These are phyloP conservation scores for Skeletonema costatum DNA, from an alignment of 108 stramenopile genomes.

Conservation along the genomic window DNA sequence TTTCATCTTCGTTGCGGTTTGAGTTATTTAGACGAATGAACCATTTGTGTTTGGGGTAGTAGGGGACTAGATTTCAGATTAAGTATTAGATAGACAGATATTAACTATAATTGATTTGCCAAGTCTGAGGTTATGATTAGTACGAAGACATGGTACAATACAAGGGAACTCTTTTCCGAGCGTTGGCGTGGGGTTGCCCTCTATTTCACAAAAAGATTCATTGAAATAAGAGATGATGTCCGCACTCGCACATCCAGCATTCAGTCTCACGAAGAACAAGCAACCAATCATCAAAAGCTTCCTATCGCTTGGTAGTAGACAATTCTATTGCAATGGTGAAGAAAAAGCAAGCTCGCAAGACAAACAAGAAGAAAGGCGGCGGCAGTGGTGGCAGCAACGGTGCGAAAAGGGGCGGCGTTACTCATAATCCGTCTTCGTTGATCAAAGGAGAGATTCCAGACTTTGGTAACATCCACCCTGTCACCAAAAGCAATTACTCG, in stretches of 20 bases:
- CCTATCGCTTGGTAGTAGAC: neutral
- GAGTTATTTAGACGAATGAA: neutral
- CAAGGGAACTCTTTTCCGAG: too few species aligned
- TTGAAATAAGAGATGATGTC: too few species aligned
- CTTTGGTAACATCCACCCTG: neutral
- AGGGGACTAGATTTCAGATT: too few species aligned
- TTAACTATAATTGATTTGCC: neutral
- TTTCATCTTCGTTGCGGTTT: neutral
- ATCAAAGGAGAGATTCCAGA: slow-evolving; percentile 19
- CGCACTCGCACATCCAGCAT: too few species aligned
- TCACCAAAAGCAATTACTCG: slow-evolving; percentile 5
- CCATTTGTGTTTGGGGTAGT: neutral
- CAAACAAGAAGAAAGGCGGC: slow-evolving; percentile 20
- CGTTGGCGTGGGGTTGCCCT: too few species aligned
- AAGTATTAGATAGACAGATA: neutral
- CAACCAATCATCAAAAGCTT: too few species aligned
- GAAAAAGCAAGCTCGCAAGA: slow-evolving; percentile 7
- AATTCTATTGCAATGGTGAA: neutral
- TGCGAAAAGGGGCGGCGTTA: neutral
- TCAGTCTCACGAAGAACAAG: too few species aligned
- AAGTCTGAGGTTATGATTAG: too few species aligned
- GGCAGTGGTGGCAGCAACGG: neutral
- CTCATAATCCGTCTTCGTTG: neutral
- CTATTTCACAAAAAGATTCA: too few species aligned
- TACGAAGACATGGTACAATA: too few species aligned